These are phyloP conservation scores for Penicillium sp. DNA, from an alignment of 2,329 filamentous ascomycete genomes.

Conservation along the genomic window DNA sequence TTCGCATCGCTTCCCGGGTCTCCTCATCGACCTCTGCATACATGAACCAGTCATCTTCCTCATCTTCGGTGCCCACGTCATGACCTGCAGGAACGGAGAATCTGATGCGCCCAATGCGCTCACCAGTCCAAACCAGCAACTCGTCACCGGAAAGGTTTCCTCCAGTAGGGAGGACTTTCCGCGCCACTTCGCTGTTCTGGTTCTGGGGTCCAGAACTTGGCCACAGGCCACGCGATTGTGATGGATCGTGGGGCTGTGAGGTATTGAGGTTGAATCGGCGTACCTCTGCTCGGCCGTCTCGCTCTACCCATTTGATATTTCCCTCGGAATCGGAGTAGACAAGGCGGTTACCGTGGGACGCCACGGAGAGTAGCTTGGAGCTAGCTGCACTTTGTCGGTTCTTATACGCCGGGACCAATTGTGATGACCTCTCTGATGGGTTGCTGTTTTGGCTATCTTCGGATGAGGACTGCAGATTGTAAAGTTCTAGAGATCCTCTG, in stretches of 20 bases:
- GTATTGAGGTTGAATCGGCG: constrained; percentile 56
- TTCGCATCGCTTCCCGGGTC: constrained; percentile 28
- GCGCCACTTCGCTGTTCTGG: constrained; percentile 63
- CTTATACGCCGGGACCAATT: constrained; percentile 47
- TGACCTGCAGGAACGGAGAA: constrained; percentile 49
- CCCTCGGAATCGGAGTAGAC: constrained; percentile 81
- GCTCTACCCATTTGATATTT: constrained; percentile 82
- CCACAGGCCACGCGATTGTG: constrained; percentile 53
- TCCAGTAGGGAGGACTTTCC: constrained; percentile 67
- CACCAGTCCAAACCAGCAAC: constrained; percentile 81
- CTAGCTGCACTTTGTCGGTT: constrained; percentile 79
- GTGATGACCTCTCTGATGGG: constrained; percentile 25
- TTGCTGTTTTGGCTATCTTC: constrained; percentile 23
- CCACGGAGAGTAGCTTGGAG: constrained; percentile 75
- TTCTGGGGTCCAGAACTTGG: constrained; percentile 40
- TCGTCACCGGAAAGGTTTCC: constrained; percentile 53
- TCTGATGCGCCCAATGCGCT: constrained; percentile 67
- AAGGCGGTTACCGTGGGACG: constrained; percentile 73
- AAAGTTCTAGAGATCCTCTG: constrained; percentile 85
- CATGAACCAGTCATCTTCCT: constrained; percentile 30
- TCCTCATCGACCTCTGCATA: constrained; percentile 27
- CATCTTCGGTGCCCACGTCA: constrained; percentile 28
- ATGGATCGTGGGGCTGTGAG: constrained; percentile 19
- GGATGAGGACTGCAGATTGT: constrained; percentile 42
- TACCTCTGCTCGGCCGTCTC: constrained; percentile 62